Percentiles rank a stretch among this genome's conserved stretches.
phyloP scores from a whole-genome alignment of 2,329 filamentous ascomycete genomes.

The Waltergamsia citrina region DNA sequence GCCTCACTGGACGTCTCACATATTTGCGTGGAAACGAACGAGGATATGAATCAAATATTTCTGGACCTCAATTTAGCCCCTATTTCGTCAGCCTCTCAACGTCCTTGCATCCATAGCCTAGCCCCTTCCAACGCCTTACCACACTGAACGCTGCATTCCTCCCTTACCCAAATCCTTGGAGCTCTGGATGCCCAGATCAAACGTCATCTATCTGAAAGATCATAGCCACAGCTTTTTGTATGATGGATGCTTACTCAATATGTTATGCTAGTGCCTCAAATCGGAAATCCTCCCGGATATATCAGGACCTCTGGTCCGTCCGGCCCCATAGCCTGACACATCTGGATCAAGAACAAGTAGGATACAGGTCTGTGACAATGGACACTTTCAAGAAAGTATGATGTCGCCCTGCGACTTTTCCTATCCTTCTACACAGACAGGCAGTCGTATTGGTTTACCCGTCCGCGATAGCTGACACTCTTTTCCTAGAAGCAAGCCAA shows the following conservation, averaged over 20 bases:
- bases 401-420: too few species aligned
- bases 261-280: constrained; percentile 33
- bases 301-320: constrained; percentile 36
- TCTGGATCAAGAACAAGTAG: constrained; percentile 20
- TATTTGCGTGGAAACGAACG: too few species aligned
- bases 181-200: neutral
- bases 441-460: constrained; percentile 15
- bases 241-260: constrained; percentile 44
- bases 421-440: constrained; percentile 21
- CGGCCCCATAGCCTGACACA: constrained; percentile 24
- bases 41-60: too few species aligned
- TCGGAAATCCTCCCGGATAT: constrained; percentile 35
- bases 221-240: neutral
- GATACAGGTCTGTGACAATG: too few species aligned
- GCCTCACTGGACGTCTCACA: too few species aligned
- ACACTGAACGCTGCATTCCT: neutral
- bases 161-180: too few species aligned
- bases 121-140: neutral
- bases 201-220: too few species aligned
- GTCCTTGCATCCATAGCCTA: too few species aligned
- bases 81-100: too few species aligned
- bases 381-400: too few species aligned
- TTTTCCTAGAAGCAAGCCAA: constrained; percentile 5
- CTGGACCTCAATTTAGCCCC: too few species aligned
- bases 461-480: too few species aligned